Base-by-base conservation (phyloP, 257 asterid species). In the Ilex aquifolium region DNA sequence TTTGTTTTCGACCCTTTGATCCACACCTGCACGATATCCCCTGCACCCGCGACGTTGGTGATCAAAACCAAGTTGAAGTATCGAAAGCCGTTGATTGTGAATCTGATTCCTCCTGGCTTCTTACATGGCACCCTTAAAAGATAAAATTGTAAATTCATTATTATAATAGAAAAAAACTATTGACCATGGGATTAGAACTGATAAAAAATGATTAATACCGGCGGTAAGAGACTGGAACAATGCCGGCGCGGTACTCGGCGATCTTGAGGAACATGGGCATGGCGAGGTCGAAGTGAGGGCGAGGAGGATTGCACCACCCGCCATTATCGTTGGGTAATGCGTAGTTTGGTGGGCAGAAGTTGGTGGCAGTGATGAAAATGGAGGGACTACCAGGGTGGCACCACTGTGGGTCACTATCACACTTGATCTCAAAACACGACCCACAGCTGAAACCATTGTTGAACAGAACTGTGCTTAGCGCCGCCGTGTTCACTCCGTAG, bases 11-110 rank as follows among this genome's bases (percentile, higher is more conserved):
- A 53, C 14, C 74, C 71, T 44, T 73, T 73, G 13, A 73, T 66
- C 78, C 74, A 73, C 10, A 73, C 73, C 46, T 68, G 54, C 14
- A 42, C 39, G 9, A 73, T 39, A 15, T 73, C 74, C 16, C 77
- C 78, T 36, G 74, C 78, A 44, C 74, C 78, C 3, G 71, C 78
- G 21, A 73, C 78, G 56, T 73, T 73, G 16, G 64, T 59, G 52
- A 73, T 53, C 64, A 68, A 36, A 6, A 73, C 71, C 61, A 73
- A 46, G 58, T 73, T 73, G 57, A 73, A 73, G 74, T 63, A 73
- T 44, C 63, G 71, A 74, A 63, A 64, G 0, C 78, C 78, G 15
- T 73, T 68, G 30, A 73, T 73, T 21, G 74, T 73, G 65, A 68
- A 73, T 30, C 74, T 73, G 12, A 73, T 73, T 7, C 78, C 78